Evolutionary conservation across 169 alveolate species (phyloP).

Genomic region (Plasmodium fragile): DNA sequence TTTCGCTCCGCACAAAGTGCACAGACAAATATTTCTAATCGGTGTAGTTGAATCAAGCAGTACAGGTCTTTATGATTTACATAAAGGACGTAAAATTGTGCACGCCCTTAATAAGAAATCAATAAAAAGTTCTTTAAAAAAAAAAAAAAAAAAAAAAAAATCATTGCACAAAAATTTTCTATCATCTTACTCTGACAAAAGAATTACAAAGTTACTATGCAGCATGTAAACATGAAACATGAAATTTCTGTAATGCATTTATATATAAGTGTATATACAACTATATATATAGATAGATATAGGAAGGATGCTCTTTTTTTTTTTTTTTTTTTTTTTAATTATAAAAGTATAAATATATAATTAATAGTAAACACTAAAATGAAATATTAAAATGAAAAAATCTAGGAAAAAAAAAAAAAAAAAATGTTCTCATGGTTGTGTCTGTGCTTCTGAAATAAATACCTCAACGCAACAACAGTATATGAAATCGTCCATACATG

Average conservation of each 20-base stretch:
- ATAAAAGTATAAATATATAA: conserved; percentile 1
- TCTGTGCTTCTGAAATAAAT: not conserved
- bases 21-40: not conserved
- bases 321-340: conserved; percentile 1
- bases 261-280: not conserved
- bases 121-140: not conserved
- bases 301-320: conserved; percentile 2
- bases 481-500: not conserved
- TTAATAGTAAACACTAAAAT: not conserved
- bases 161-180: conserved; percentile 10
- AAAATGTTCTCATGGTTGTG: not conserved
- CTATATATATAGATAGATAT: not conserved
- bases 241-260: not conserved
- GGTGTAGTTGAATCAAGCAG: not conserved
- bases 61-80: conserved; percentile 16
- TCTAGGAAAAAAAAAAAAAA: not conserved
- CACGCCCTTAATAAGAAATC: not conserved
- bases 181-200: conserved; percentile 26
- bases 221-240: not conserved
- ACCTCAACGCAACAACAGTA: not conserved
- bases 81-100: not conserved
- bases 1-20: not conserved
- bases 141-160: not conserved
- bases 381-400: not conserved
- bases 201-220: conserved; percentile 6